Base-by-base conservation (phyloP, 768 basidiomycete genomes). In the Leccinum aurantiacum region DNA sequence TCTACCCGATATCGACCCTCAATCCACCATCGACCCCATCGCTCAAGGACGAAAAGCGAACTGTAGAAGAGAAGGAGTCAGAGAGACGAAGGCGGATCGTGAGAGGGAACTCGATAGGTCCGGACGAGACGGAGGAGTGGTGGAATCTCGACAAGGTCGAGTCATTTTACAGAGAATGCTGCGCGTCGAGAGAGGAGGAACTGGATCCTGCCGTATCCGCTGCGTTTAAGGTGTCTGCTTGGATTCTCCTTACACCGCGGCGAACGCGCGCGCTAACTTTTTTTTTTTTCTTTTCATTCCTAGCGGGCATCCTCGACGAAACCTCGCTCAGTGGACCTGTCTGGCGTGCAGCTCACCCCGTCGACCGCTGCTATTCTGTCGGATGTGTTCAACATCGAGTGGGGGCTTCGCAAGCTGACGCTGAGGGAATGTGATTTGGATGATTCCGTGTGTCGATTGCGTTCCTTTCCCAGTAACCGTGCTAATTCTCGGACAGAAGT, bases 1-100 rank as follows among this genome's bases (percentile, higher is more conserved):
- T 95, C 33, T 98, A 98, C 72, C 94, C 95, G 0, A 96, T 98
- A 71, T 90, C 89, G 29, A 85, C 88, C 2, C 66, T 87, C 17
- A 90, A 90, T 54, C 92, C 97, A 6, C 95, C 95, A 2, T 90
- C 86, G 52, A 91, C 86, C 3, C 87, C 88, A 1, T 82, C 83
- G 3, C 78, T 93, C 54, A 86, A 86, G 73, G 90, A 93, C 60
- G 92, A 95, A 78, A 91, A 90, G 74, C 79, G 81, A 58, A 82
- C 84, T n/a, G 87, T 90, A 41, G 90, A 92, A 74, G 87, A 88
- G 57, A 79, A 82, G 53, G 93, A 94, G 74, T 75, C 78, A 3
- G 88, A 89, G 76, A 77, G 90, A 46, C 75, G 92, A 59, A 86
- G 76, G 63, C 78, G 86, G 62, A 82, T 93, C 54, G 81, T 93